Conservation (phyloP, 1,284 basidiomycete species). For the Tilletia setariae region DNA sequence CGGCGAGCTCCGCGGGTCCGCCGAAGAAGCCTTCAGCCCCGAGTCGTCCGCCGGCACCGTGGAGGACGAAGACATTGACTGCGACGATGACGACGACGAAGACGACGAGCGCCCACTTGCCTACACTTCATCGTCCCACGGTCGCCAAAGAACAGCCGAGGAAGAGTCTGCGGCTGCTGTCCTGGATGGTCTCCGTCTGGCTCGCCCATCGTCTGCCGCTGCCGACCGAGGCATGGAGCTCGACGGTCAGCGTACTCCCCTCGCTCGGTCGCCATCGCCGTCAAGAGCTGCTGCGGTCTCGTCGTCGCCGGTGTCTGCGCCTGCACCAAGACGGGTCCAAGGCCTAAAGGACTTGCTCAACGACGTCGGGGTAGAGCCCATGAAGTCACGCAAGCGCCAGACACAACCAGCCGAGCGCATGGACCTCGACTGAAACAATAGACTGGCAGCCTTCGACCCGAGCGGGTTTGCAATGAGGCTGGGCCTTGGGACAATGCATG, state of each 20-base stretch:
- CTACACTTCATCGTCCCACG: neutral
- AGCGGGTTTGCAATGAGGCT: too few species aligned
- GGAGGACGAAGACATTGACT: neutral
- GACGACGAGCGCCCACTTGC: neutral
- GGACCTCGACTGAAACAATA: constrained; percentile 1
- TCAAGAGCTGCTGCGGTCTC: neutral
- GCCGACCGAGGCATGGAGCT: neutral
- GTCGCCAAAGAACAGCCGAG: neutral
- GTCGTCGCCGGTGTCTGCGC: neutral
- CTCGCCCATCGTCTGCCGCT: constrained; percentile 4
- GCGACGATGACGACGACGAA: constrained; percentile 1
- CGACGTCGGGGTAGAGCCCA: constrained; percentile 4
- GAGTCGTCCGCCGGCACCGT: neutral
- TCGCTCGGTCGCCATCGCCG: neutral
- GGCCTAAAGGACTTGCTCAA: constrained; percentile 8
- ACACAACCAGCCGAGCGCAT: neutral
- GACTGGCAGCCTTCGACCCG: too few species aligned
- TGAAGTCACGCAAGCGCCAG: neutral
- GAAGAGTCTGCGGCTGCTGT: neutral
- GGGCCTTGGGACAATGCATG: too few species aligned
- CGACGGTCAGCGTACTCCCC: neutral
- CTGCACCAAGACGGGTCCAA: neutral
- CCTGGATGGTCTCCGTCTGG: neutral
- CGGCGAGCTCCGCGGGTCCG: neutral
- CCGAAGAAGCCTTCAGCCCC: neutral